A percentile compares a stretch with the other conserved stretches of the same genome.
These are phyloP conservation scores for Dothiorella sarmentorum DNA, from an alignment of 2,329 filamentous ascomycete species.

Conservation along the genomic window DNA sequence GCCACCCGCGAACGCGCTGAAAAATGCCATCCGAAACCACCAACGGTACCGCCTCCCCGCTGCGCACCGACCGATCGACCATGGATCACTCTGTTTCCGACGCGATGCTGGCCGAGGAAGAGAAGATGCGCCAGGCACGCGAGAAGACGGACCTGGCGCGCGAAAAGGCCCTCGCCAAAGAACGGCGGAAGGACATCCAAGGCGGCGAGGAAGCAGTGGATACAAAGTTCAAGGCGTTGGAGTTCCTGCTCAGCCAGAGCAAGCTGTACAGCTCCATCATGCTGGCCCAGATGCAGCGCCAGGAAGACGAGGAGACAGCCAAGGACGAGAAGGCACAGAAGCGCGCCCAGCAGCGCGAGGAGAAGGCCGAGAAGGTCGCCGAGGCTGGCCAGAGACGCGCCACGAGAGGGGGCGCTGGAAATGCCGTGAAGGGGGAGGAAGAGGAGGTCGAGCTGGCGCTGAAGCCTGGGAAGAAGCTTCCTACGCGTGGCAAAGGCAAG, in stretches of 20 bases:
- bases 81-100: conserved; percentile 29
- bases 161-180: conserved; percentile 42
- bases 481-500: conserved; percentile 30
- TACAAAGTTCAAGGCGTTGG: conserved; percentile 50
- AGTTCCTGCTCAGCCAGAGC: conserved; percentile 52
- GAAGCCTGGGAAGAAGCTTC: neutral
- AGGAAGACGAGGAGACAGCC: conserved; percentile 47
- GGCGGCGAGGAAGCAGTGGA: conserved; percentile 46
- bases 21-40: neutral
- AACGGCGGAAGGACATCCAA: conserved; percentile 46
- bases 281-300: conserved; percentile 51
- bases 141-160: conserved; percentile 45
- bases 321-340: conserved; percentile 46
- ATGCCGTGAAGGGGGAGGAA: conserved; percentile 21
- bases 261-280: conserved; percentile 52
- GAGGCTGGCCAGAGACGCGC: conserved; percentile 46
- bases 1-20: neutral
- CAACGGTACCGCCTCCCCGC: neutral
- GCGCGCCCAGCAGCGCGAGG: conserved; percentile 37
- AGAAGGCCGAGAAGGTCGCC: conserved; percentile 46
- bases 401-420: conserved; percentile 42
- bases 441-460: conserved; percentile 24
- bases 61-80: conserved; percentile 16
- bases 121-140: conserved; percentile 41
- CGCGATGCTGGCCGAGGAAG: conserved; percentile 40